These are phyloP conservation scores for Fusarium falciforme DNA, from an alignment of 2,329 filamentous ascomycete species.

Conservation along the genomic window DNA sequence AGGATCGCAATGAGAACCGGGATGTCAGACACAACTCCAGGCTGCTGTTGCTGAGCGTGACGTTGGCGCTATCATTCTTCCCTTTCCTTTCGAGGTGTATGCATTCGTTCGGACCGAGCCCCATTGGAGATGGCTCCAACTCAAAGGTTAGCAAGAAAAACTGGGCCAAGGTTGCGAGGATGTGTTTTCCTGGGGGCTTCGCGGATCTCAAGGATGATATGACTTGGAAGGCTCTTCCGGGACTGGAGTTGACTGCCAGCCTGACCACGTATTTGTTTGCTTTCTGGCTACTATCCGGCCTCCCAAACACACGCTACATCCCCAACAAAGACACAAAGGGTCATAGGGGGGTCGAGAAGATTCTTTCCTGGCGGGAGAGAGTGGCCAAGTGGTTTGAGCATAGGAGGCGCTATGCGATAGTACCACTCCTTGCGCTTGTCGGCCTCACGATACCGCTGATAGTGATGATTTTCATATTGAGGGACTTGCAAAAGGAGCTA, in stretches of 20 bases:
- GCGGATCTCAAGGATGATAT: not conserved
- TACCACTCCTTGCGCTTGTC: slow-evolving; percentile 12
- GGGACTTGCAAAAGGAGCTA: slow-evolving; percentile 16
- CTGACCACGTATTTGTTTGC: slow-evolving; percentile 15
- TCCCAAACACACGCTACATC: slow-evolving; percentile 5
- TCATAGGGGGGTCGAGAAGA: not conserved
- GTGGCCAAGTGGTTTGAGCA: slow-evolving; percentile 10
- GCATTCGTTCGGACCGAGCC: slow-evolving; percentile 24
- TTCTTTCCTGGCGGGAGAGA: not conserved
- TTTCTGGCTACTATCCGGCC: slow-evolving; percentile 26
- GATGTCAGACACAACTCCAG: slow-evolving; percentile 16
- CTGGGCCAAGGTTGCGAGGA: slow-evolving; percentile 13
- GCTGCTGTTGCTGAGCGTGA: slow-evolving; percentile 17
- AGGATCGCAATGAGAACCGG: not conserved
- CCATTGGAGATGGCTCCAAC: slow-evolving; percentile 19
- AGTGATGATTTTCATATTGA: slow-evolving; percentile 18
- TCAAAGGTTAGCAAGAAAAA: slow-evolving; percentile 10
- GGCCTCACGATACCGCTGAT: slow-evolving; percentile 18
- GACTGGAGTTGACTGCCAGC: slow-evolving; percentile 13
- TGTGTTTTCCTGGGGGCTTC: slow-evolving; percentile 20
- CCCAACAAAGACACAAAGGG: not conserved
- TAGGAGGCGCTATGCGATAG: not conserved
- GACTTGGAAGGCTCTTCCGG: slow-evolving; percentile 7
- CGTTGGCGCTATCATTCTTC: slow-evolving; percentile 35
- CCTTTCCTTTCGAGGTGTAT: slow-evolving; percentile 42